A percentile compares a stretch with the other conserved stretches of the same genome.
These are phyloP conservation scores for Secale cereale DNA, from an alignment of 176 grass and related monocot species.

Conservation along the genomic window DNA sequence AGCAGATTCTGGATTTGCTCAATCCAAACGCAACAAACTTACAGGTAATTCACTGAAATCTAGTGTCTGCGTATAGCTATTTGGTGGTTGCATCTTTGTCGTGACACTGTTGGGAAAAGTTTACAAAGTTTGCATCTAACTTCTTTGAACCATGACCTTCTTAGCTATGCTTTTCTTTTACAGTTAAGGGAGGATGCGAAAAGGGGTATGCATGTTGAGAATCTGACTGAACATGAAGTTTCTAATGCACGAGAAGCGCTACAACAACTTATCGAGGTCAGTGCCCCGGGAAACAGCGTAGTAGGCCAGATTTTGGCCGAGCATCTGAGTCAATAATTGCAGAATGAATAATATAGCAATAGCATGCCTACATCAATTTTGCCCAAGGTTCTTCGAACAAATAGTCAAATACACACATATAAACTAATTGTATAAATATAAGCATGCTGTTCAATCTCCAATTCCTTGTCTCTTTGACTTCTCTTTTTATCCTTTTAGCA, in stretches of 20 bases:
- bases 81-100: constrained; percentile 9
- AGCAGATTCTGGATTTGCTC: constrained; percentile 90
- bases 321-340: neutral
- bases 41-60: constrained; percentile 52
- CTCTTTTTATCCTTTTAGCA: neutral
- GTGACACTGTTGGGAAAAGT: neutral
- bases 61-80: neutral
- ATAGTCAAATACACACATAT: neutral
- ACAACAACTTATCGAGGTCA: constrained; percentile 75
- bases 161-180: constrained; percentile 2
- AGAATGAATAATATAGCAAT: neutral
- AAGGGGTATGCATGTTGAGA: constrained; percentile 96
- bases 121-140: neutral
- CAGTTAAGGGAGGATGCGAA: constrained; percentile 97
- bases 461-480: neutral
- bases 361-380: neutral
- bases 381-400: neutral
- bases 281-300: neutral
- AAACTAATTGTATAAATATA: constrained; percentile 7
- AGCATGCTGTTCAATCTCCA: neutral
- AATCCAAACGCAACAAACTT: constrained; percentile 79
- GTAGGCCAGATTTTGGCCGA: neutral
- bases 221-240: constrained; percentile 76
- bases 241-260: constrained; percentile 88
- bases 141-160: constrained; percentile 4